Percentiles rank a stretch among this genome's conserved stretches.
These are phyloP conservation scores for Exophiala alcalophila DNA, from an alignment of 2,329 filamentous ascomycete species.

Conservation along the genomic window DNA sequence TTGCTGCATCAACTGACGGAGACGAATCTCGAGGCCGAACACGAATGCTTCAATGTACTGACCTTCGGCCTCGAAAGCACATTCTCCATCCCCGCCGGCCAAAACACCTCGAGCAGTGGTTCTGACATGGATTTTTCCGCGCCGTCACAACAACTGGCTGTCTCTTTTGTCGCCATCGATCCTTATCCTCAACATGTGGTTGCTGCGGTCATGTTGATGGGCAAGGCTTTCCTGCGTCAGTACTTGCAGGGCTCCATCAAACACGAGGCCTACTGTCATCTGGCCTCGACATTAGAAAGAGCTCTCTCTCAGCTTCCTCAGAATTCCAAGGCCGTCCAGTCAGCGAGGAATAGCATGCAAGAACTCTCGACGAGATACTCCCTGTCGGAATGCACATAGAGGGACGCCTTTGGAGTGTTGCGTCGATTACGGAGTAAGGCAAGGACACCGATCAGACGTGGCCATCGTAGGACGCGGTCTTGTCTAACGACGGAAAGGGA, in stretches of 20 bases:
- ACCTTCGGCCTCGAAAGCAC: constrained; percentile 33
- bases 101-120: not conserved
- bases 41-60: constrained; percentile 30
- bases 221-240: constrained; percentile 31
- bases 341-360: constrained; percentile 1
- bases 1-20: constrained; percentile 27
- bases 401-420: no score
- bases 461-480: no score
- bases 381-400: no score
- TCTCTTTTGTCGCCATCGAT: constrained; percentile 33
- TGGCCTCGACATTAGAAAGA: constrained; percentile 29
- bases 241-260: constrained; percentile 27
- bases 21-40: constrained; percentile 28
- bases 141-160: constrained; percentile 1
- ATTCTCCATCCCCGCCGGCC: constrained; percentile 22
- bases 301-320: constrained; percentile 32
- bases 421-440: no score
- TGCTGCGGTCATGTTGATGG: constrained; percentile 30
- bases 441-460: no score
- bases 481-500: no score
- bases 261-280: constrained; percentile 22
- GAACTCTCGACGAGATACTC: no score
- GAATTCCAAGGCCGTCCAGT: constrained; percentile 31
- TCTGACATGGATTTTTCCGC: not conserved
- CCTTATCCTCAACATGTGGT: constrained; percentile 35